Percentiles rank a stretch among this genome's conserved stretches.
These are phyloP conservation scores for Termitomyces sp. DNA, from an alignment of 768 basidiomycete species.

Conservation along the genomic window DNA sequence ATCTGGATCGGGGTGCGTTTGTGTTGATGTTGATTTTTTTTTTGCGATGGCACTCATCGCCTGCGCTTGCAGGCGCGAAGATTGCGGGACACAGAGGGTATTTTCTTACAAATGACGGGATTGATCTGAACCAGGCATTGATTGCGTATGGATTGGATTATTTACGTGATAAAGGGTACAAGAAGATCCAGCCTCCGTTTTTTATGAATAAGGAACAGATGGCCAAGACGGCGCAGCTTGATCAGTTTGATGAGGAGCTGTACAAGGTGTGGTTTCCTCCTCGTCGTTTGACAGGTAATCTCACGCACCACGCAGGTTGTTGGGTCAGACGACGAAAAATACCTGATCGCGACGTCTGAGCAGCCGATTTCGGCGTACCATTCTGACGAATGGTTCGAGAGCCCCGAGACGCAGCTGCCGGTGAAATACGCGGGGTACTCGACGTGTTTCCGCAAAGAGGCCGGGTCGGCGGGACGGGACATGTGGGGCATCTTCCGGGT, in stretches of 20 bases:
- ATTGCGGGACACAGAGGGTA: slow-evolving; percentile 94
- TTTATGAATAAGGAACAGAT: slow-evolving; percentile 98
- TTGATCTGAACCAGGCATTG: slow-evolving; percentile 96
- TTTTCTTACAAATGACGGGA: slow-evolving; percentile 92
- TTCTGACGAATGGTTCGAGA: slow-evolving; percentile 97
- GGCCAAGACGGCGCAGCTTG: slow-evolving; percentile 96
- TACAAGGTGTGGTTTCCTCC: slow-evolving; percentile 70
- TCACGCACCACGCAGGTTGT: slow-evolving; percentile 53
- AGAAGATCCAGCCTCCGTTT: slow-evolving; percentile 95
- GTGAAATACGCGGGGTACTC: slow-evolving; percentile 85
- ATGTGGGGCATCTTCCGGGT: slow-evolving; percentile 99
- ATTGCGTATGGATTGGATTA: slow-evolving; percentile 95
- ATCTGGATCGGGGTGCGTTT: slow-evolving; percentile 85
- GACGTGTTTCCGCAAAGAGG: slow-evolving; percentile 99
- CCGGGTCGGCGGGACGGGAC: slow-evolving; percentile 94
- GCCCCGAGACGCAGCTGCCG: slow-evolving; percentile 89
- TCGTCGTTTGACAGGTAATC: too few relatives aligned
- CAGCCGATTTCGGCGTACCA: slow-evolving; percentile 97
- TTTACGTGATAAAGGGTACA: slow-evolving; percentile 77
- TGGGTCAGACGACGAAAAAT: slow-evolving; percentile 91
- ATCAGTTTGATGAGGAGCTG: slow-evolving; percentile 97
- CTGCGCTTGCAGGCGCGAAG: slow-evolving; percentile 63
- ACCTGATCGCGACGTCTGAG: slow-evolving; percentile 98
- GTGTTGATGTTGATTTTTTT: too few relatives aligned
- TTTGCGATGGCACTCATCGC: background rate